phyloP scores from a whole-genome alignment of 345 rosid genomes.

The Eucalyptus curtisii region DNA sequence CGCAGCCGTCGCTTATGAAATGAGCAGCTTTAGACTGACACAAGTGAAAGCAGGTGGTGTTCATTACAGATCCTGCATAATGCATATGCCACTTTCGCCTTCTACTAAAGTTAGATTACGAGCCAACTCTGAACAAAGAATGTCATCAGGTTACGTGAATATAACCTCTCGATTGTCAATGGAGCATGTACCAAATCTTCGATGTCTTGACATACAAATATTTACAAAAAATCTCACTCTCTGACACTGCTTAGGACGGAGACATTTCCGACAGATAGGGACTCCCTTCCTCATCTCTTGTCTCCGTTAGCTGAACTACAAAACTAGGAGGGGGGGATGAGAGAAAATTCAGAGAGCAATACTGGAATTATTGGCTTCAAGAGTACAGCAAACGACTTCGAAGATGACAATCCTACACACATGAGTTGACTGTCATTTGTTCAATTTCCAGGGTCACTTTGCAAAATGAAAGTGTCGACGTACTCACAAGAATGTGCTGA shows the following conservation, averaged over 20 bases:
- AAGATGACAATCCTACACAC: neutral
- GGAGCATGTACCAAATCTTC: neutral
- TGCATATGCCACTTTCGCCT: neutral
- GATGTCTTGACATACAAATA: neutral
- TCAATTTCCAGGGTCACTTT: neutral
- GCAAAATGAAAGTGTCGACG: neutral
- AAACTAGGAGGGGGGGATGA: neutral
- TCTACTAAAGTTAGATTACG: neutral
- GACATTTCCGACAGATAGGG: neutral
- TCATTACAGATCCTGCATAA: neutral
- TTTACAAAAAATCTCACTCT: neutral
- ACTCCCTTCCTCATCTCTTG: neutral
- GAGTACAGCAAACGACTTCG: neutral
- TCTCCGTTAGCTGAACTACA: neutral
- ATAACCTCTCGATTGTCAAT: neutral
- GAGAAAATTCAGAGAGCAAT: neutral
- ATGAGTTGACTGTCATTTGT: neutral
- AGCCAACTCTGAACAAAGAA: neutral
- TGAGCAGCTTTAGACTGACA: neutral
- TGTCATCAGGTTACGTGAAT: neutral
- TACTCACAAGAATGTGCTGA: neutral
- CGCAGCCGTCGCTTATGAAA: neutral
- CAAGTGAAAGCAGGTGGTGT: neutral
- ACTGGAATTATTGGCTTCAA: neutral
- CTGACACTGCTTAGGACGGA: neutral